Evolutionary conservation across 345 rosid genomes (phyloP).

Genomic region (Clausena lansium): DNA sequence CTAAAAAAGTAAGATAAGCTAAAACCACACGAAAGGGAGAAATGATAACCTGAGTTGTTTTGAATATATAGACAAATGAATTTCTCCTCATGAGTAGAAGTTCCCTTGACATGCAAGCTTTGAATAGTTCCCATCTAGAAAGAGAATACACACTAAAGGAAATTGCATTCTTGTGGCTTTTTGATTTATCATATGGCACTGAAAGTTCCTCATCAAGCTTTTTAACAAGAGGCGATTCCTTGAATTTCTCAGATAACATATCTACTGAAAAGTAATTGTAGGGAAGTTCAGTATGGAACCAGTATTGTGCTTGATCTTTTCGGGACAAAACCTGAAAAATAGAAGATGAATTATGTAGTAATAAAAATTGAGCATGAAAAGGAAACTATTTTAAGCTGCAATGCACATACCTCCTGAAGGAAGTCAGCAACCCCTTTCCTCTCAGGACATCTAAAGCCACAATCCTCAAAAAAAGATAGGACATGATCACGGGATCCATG

Average conservation of each 20-base stretch:
- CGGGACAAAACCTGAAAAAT: not conserved
- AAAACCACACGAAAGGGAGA: no score
- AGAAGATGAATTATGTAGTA: not conserved
- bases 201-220: not conserved
- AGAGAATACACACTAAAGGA: not conserved
- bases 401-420: constrained; percentile 39
- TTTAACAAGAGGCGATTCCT: not conserved
- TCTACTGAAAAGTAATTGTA: not conserved
- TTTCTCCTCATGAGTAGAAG: constrained; percentile 9
- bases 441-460: constrained; percentile 49
- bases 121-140: constrained; percentile 2
- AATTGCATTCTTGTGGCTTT: constrained; percentile 2
- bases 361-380: not conserved
- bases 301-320: not conserved
- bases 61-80: constrained; percentile 6
- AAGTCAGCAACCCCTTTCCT: constrained; percentile 53
- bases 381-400: not conserved
- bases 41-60: constrained; percentile 1
- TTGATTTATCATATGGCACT: not conserved
- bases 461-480: constrained; percentile 36
- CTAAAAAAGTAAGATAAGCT: no score
- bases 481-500: constrained; percentile 43
- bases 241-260: not conserved
- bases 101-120: constrained; percentile 13
- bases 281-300: not conserved